phyloP scores from a whole-genome alignment of 495 filamentous ascomycete species.

The Aspergillus indologenus region DNA sequence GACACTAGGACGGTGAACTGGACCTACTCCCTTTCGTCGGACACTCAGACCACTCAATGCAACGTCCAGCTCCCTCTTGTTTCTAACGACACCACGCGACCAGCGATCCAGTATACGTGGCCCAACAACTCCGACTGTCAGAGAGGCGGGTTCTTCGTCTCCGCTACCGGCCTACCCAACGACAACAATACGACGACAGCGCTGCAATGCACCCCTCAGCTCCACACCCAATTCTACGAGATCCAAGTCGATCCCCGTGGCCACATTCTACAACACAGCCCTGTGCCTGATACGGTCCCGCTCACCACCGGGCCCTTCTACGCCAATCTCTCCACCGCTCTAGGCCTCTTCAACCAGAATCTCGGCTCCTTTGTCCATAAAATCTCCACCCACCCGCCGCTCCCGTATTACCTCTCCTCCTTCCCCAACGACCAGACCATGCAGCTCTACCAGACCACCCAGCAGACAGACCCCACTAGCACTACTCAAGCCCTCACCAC shows the following conservation, averaged over 20 bases:
- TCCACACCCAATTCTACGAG: constrained; percentile 16
- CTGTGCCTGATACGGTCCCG: background rate
- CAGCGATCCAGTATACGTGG: constrained; percentile 7
- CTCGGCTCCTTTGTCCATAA: background rate
- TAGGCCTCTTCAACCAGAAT: constrained; percentile 16
- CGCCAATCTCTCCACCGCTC: constrained; percentile 17
- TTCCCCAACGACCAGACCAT: background rate
- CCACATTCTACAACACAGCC: constrained; percentile 5
- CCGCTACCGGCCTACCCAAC: background rate
- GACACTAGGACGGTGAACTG: constrained; percentile 4
- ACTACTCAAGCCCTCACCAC: background rate
- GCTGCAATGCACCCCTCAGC: constrained; percentile 18
- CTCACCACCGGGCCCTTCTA: constrained; percentile 14
- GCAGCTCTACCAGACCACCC: background rate
- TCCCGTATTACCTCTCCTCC: background rate
- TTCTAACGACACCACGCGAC: background rate
- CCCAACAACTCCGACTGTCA: constrained; percentile 14
- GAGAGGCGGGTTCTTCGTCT: constrained; percentile 12
- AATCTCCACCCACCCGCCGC: constrained; percentile 1
- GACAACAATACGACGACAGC: background rate
- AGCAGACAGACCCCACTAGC: background rate
- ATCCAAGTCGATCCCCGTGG: constrained; percentile 16
- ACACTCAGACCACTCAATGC: constrained; percentile 11
- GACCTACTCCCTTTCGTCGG: constrained; percentile 5
- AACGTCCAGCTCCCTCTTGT: background rate